These are phyloP conservation scores for Paramecium biaurelia DNA, from an alignment of 73 alveolate genomes.

Conservation along the genomic window DNA sequence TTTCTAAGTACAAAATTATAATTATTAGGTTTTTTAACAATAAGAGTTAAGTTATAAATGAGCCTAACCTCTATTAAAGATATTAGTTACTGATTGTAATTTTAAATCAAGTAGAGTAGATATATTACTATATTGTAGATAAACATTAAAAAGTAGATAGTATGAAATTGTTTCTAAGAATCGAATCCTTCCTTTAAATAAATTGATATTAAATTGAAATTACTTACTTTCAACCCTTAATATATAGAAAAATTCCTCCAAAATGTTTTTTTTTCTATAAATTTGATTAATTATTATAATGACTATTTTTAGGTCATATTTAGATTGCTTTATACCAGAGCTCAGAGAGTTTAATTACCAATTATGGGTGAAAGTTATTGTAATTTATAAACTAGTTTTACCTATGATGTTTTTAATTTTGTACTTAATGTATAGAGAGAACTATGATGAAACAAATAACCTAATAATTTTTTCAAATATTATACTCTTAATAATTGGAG, in stretches of 20 bases:
- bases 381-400: not conserved
- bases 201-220: not conserved
- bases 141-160: no score
- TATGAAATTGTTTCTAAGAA: no score
- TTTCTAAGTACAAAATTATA: no score
- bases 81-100: no score
- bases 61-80: no score
- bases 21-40: no score
- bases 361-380: not conserved
- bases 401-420: not conserved
- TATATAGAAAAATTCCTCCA: not conserved
- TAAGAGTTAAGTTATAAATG: no score
- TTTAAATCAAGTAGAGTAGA: no score
- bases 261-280: not conserved
- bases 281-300: not conserved
- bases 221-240: not conserved
- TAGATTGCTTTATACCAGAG: not conserved
- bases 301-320: not conserved
- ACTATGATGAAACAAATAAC: not conserved
- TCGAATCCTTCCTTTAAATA: not conserved
- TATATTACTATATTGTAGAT: no score
- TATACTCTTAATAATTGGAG: not conserved
- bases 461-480: not conserved
- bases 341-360: not conserved
- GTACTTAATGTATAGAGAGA: not conserved